These are phyloP conservation scores for Fusarium liriodendri DNA, from an alignment of 2,329 filamentous ascomycete genomes.

Conservation along the genomic window DNA sequence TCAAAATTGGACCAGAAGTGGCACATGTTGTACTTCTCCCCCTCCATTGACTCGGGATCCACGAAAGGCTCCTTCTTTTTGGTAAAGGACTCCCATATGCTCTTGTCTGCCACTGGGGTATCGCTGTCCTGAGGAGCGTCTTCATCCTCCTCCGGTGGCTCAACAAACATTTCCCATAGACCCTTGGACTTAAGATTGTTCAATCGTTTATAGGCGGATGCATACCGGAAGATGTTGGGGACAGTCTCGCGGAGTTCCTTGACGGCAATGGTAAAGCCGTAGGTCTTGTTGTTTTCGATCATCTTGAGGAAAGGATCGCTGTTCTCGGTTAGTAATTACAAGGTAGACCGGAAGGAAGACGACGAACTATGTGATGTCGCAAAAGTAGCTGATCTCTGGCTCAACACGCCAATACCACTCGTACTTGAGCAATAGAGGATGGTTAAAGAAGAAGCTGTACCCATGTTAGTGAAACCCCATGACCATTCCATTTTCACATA, in stretches of 20 bases:
- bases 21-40: constrained; percentile 99
- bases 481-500: constrained; percentile 55
- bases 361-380: constrained; percentile 94
- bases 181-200: constrained; percentile 93
- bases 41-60: constrained; percentile 94
- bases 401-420: constrained; percentile 99
- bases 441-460: constrained; percentile 91
- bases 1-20: constrained; percentile 99
- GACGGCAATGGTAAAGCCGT: constrained; percentile 98
- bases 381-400: constrained; percentile 99
- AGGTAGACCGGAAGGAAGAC: neutral
- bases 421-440: constrained; percentile 93
- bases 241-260: constrained; percentile 98
- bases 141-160: constrained; percentile 74
- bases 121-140: constrained; percentile 72
- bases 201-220: constrained; percentile 94
- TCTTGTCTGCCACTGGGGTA: constrained; percentile 80
- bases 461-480: constrained; percentile 33
- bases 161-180: constrained; percentile 98
- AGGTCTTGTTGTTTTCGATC: constrained; percentile 95
- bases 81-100: constrained; percentile 79
- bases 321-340: constrained; percentile 22
- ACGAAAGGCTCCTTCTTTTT: constrained; percentile 80
- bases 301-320: constrained; percentile 97
- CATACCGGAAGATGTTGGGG: constrained; percentile 98